Base-by-base conservation (phyloP, 2,329 filamentous ascomycete genomes). In the Alternaria consortialis region DNA sequence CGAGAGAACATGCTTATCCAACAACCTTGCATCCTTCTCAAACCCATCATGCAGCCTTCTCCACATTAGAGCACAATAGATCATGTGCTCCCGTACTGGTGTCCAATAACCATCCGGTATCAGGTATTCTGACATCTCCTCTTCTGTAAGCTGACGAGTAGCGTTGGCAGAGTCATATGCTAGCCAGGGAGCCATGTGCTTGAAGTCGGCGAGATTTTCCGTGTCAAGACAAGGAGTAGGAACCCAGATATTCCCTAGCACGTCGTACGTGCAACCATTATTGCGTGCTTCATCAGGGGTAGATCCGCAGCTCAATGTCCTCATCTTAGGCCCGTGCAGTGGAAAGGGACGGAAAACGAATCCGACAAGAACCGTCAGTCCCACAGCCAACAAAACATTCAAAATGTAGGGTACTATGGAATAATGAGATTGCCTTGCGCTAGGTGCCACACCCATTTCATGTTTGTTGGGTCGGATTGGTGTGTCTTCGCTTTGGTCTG, bases 61-160 rank as follows among this genome's bases (percentile, higher is more conserved):
- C 37, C 37, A 40, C 37, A 40, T 40, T 15, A 40, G 37, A 40
- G 37, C 37, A 40, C 37, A 40, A 40, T 40, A 46, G 5, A 58
- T 44, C 55, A 52, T 58, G 27, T 58, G 55, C 20, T 58, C 55
- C 8, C 47, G 46, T 17, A 58, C 55, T 31, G 55, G 55, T 43
- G 55, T 58, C 55, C 55, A 58, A 20, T 58, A 52, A 0, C 46
- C 55, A 58, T 58, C 55, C 25, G 55, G 55, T 42, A 58, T 42
- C 9, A 52, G 37, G 31, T 58, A 58, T 32, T 52, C 37, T 8
- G 55, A 58, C 55, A 58, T 58, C 31, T 58, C 55, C 25, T 52
- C 46, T 32, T 58, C 55, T 36, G 55, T 58, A 20, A 58, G 44
- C 20, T 52, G 55, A 42, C 39, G 36, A 42, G 55, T 52, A 43